Percentiles rank a stretch among this genome's conserved stretches.
Evolutionary conservation across 2,329 filamentous ascomycete species (phyloP).

Genomic region (Cryphonectria parasitica): DNA sequence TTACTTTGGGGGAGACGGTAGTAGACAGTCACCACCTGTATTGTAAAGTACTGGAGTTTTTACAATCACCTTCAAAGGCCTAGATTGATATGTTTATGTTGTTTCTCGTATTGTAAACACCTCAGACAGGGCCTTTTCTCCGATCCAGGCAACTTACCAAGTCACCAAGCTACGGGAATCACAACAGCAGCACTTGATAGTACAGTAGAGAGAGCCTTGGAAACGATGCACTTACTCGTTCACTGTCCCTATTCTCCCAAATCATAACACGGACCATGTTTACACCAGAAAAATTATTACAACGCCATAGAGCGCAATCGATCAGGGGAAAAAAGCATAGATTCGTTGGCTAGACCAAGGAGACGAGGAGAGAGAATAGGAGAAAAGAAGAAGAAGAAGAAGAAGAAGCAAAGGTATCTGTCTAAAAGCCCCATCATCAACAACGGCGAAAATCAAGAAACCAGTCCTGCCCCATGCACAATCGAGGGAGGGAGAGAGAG

Average conservation of each 20-base stretch:
- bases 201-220: too few relatives aligned
- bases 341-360: background rate
- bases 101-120: background rate
- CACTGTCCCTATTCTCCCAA: too few relatives aligned
- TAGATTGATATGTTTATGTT: slow-evolving; percentile 15
- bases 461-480: background rate
- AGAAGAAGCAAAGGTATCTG: slow-evolving; percentile 8
- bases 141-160: too few relatives aligned
- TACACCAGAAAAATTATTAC: too few relatives aligned
- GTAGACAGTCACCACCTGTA: slow-evolving; percentile 23
- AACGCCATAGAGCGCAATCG: too few relatives aligned
- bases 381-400: background rate
- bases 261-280: too few relatives aligned
- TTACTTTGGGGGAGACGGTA: slow-evolving; percentile 11
- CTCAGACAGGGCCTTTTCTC: background rate
- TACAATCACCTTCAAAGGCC: slow-evolving; percentile 13
- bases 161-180: too few relatives aligned
- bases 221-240: too few relatives aligned
- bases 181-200: too few relatives aligned
- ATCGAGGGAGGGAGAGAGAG: background rate
- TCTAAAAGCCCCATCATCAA: slow-evolving; percentile 7
- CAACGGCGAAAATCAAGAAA: background rate
- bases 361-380: background rate
- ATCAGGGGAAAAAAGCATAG: background rate
- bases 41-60: slow-evolving; percentile 27